Base-by-base conservation (phyloP, 345 rosid genomes). In the Gossypium stocksii region DNA sequence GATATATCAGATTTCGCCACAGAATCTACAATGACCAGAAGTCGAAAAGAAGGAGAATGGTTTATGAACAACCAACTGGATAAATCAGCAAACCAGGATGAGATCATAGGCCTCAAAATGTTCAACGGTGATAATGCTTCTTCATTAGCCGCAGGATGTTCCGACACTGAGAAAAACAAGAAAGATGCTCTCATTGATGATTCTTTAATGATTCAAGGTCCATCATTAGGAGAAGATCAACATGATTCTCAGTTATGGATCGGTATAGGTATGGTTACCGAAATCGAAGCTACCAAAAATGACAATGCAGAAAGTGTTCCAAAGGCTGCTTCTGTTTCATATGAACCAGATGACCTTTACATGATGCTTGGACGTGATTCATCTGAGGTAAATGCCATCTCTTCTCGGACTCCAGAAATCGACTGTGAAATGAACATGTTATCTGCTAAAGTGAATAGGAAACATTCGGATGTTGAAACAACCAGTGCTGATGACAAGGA, bases 281-380 rank as follows among this genome's bases (percentile, higher is more conserved):
- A 89, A 63, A 82, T 87, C 43, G 89, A 81, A 71, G 83, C 79
- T 51, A 54, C 76, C 61, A 87, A 83, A 74, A 83, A 84, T 76
- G 74, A 61, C 64, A 73, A 68, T 27, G 56, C 78, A 0, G 88
- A 88, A 58, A 72, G 63, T 68, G 77, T 74, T 9, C 81, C 20
- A 54, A 84, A 81, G 67, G 59, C 71, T 43, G 80, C 80, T 46
- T 44, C 72, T 43, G 64, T 44, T 70, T 63, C 73, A 17, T 75
- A 81, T 64, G 97, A 95, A 73, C 98, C 99, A 70, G 98, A 95
- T 86, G 98, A 95, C 62, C 96, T 95, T 78, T 88, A 79, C 78
- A 90, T 95, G 97, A 87, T 95, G 79, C 91, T 89, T 75, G 94
- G 89, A 67, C 92, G 91, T 54, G 89, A 91, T 80, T 84, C 88